Conservation (phyloP, 2,329 filamentous ascomycete species). For the Aspergillus sp. region DNA sequence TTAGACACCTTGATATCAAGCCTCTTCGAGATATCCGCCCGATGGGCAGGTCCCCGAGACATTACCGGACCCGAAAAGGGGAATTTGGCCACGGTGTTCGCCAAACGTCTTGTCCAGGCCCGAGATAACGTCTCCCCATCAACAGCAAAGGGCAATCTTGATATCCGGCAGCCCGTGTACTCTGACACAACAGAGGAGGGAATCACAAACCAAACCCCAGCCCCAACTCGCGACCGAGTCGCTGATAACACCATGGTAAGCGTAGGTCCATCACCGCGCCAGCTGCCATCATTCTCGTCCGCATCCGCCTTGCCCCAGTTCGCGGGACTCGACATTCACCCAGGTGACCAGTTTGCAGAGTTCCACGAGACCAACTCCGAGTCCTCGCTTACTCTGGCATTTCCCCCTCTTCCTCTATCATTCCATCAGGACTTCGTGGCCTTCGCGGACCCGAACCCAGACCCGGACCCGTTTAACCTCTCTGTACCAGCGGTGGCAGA, state of each 20-base stretch:
- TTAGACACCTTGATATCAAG: constrained; percentile 36
- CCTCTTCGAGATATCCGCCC: constrained; percentile 36
- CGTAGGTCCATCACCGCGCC: no score
- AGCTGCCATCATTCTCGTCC: no score
- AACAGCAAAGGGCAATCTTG: constrained; percentile 8
- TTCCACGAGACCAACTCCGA: neutral
- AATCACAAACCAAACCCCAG: no score
- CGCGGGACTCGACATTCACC: no score
- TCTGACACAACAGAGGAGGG: constrained; percentile 13
- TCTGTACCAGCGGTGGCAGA: no score
- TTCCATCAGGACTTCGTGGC: constrained; percentile 8
- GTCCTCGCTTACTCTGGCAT: constrained; percentile 15
- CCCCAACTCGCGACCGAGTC: no score
- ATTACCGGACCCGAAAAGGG: constrained; percentile 1
- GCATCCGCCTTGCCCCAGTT: no score
- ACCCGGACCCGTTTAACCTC: neutral
- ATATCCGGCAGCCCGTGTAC: constrained; percentile 22
- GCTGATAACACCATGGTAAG: no score
- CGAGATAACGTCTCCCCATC: constrained; percentile 1
- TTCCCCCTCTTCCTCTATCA: constrained; percentile 18
- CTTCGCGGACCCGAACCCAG: neutral
- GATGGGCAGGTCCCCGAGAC: constrained; percentile 35
- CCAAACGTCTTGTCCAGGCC: constrained; percentile 19
- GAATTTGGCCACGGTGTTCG: constrained; percentile 21
- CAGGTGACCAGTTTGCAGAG: no score